Conservation (phyloP, 345 rosid genomes). For the Adansonia digitata region DNA sequence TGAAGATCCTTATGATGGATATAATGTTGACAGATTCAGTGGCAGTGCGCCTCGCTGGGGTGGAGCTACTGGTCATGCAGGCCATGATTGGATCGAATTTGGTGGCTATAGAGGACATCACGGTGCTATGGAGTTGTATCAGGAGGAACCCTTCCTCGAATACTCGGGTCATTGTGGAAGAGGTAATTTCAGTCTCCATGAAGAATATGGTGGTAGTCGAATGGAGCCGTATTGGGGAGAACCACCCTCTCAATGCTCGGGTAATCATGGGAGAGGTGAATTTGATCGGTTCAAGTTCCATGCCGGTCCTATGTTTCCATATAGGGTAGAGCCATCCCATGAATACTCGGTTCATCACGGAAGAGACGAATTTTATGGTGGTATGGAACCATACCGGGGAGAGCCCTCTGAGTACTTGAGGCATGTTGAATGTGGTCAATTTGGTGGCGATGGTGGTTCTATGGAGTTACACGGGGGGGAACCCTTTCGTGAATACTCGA, state of each 20-base stretch:
- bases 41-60: constrained; percentile 44
- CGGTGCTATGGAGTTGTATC: constrained; percentile 40
- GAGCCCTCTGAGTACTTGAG: constrained; percentile 66
- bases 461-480: constrained; percentile 68
- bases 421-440: constrained; percentile 51
- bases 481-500: constrained; percentile 53
- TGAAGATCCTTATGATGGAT: constrained; percentile 51
- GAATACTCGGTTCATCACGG: constrained; percentile 71
- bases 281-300: constrained; percentile 58
- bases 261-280: constrained; percentile 59
- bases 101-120: constrained; percentile 58
- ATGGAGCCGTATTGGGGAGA: constrained; percentile 70
- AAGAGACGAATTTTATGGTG: constrained; percentile 48
- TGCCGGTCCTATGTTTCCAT: constrained; percentile 43
- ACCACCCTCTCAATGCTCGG: constrained; percentile 52
- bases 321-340: constrained; percentile 59
- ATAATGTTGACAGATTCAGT: constrained; percentile 44
- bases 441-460: constrained; percentile 48
- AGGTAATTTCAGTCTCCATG: constrained; percentile 51
- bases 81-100: constrained; percentile 55
- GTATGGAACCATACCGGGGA: constrained; percentile 60
- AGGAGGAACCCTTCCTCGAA: constrained; percentile 62
- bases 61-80: constrained; percentile 52
- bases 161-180: constrained; percentile 74
- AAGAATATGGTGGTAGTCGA: constrained; percentile 43